Conservation (phyloP, 805 yeast species). For the Yarrowia sp. region DNA sequence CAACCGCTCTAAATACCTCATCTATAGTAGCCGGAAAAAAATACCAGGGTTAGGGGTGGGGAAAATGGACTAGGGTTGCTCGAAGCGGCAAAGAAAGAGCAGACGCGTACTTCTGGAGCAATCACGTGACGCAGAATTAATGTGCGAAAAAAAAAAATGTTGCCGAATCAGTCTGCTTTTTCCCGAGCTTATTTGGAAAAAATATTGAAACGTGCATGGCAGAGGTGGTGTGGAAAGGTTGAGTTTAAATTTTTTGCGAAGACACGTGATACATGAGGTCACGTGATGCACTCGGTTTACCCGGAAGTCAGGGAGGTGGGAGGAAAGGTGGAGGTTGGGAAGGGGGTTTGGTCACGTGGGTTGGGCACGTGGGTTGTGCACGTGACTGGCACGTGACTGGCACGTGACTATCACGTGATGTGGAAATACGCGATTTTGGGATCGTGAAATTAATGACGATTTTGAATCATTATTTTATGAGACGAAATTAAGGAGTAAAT, state of each 20-base stretch:
- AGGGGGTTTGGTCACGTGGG: too few relatives aligned
- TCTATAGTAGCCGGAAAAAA: conserved; percentile 3
- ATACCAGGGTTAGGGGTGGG: too few relatives aligned
- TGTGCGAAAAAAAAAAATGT: not conserved
- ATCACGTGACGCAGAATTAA: not conserved
- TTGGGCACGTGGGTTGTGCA: too few relatives aligned
- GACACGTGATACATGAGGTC: not conserved
- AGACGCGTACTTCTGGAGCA: conserved; percentile 8
- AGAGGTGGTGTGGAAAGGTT: not conserved
- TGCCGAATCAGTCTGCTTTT: conserved; percentile 14
- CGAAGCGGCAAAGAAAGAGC: not conserved
- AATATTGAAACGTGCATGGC: not conserved
- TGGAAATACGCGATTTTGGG: too few relatives aligned
- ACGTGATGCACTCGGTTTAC: conserved; percentile 17
- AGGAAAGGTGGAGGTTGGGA: too few relatives aligned
- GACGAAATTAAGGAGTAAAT: too few relatives aligned
- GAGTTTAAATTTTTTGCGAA: not conserved
- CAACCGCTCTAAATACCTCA: conserved; percentile 6
- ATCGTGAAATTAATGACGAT: too few relatives aligned
- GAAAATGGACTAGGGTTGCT: not conserved
- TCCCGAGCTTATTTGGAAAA: not conserved
- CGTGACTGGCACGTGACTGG: too few relatives aligned
- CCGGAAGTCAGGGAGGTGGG: not conserved
- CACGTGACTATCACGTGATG: too few relatives aligned
- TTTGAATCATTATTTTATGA: too few relatives aligned